Evolutionary conservation across 768 basidiomycete species (phyloP).

Genomic region (Suillus alpinus): DNA sequence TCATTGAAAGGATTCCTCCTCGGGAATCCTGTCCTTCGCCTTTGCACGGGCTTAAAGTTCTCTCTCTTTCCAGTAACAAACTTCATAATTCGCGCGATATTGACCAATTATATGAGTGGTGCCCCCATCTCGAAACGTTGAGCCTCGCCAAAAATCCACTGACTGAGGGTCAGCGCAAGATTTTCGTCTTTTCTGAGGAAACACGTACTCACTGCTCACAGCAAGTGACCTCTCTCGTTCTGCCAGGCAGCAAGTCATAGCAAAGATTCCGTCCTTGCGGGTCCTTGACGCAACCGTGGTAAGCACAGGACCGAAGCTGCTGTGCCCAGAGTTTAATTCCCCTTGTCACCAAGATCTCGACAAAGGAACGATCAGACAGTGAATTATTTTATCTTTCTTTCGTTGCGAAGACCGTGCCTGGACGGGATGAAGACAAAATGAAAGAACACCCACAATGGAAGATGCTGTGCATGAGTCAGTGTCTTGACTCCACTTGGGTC

Average conservation of each 20-base stretch:
- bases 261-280: slow-evolving; percentile 61
- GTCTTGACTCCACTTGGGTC: slow-evolving; percentile 2
- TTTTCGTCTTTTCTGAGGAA: neutral
- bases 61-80: slow-evolving; percentile 63
- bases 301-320: slow-evolving; percentile 26
- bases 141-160: slow-evolving; percentile 65
- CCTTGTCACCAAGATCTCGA: slow-evolving; percentile 51
- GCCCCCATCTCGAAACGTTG: slow-evolving; percentile 62
- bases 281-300: slow-evolving; percentile 65
- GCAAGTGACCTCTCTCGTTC: slow-evolving; percentile 36
- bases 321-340: slow-evolving; percentile 11
- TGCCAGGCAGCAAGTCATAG: slow-evolving; percentile 61
- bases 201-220: slow-evolving; percentile 18
- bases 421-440: slow-evolving; percentile 39
- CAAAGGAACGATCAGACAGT: slow-evolving; percentile 71
- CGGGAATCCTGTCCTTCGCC: slow-evolving; percentile 15
- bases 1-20: slow-evolving; percentile 47
- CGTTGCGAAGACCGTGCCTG: slow-evolving; percentile 46
- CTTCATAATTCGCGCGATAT: slow-evolving; percentile 60
- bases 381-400: slow-evolving; percentile 81
- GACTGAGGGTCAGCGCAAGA: slow-evolving; percentile 43
- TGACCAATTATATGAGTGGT: slow-evolving; percentile 66
- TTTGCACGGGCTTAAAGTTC: slow-evolving; percentile 44
- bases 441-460: slow-evolving; percentile 64
- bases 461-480: slow-evolving; percentile 57